Base-by-base conservation (phyloP, 305 asterid species). In the Fraxinus angustifolia region DNA sequence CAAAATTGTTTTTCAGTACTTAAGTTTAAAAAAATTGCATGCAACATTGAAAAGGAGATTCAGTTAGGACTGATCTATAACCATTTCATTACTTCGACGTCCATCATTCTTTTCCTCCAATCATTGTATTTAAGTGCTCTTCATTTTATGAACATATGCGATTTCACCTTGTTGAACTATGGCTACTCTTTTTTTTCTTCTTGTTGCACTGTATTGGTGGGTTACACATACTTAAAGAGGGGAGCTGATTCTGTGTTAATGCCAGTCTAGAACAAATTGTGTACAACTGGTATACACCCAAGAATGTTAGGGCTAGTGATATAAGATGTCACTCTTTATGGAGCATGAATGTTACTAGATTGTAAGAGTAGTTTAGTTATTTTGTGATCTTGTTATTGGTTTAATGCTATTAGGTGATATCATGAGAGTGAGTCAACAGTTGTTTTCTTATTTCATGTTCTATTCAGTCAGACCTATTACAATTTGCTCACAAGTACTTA, bases 191-290 rank as follows among this genome's bases (percentile, higher is more conserved):
- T 5, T 12, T 68, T 12, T 12, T 5, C 73, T 28, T 28, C 3
- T 68, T 68, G 74, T 68, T 68, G 74, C 21, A 68, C 74, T 60
- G 19, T 28, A 68, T 31, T 68, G 36, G 38, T 68, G 74, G 74
- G 38, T 68, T 67, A 30, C 21, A 30, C 74, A 1, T 68, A 12
- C 11, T 12, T 68, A 14, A 21, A 12, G 8, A 68, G 21, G 73
- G 74, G 74, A 28, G 40, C 33, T 68, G 74, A 28, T 68, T 68
- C 74, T 68, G 21, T 68, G 40, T 30, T 30, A 4, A 68, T 68
- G 40, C 33, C 14, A 68, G 38, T 68, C 10, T 28, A 30, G 40
- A 10, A 68, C 74, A 30, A 30, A 30, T 23, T 67, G 73, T 67
- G 35, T 14, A 31, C 74, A 4, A 30, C 23, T 68, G 4, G 38